A percentile compares a stretch with the other conserved stretches of the same genome.
Evolutionary conservation across 495 filamentous ascomycete genomes (phyloP).

Genomic region (Daldinia vernicosa): DNA sequence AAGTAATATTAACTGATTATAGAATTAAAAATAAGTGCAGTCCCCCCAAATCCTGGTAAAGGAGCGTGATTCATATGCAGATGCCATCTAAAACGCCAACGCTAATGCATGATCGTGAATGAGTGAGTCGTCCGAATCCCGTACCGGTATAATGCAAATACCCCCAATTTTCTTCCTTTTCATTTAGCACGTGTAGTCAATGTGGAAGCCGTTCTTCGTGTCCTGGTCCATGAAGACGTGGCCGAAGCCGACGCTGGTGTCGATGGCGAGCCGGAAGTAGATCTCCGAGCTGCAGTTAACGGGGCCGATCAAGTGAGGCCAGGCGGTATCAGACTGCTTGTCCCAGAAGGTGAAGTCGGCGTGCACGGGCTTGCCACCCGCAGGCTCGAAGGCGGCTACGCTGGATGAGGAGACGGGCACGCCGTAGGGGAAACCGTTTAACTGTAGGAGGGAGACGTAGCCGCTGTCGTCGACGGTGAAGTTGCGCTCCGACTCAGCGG

Average conservation of each 20-base stretch:
- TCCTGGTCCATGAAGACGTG: conserved; percentile 40
- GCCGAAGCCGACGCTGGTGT: conserved; percentile 30
- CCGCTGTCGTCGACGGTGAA: conserved; percentile 48
- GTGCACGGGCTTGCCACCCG: background rate
- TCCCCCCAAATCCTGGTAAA: background rate
- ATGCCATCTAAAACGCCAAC: background rate
- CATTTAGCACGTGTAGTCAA: conserved; percentile 29
- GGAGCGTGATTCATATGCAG: background rate
- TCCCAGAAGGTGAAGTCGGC: conserved; percentile 43
- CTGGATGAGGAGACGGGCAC: conserved; percentile 9
- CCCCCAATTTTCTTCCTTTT: background rate
- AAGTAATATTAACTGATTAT: background rate
- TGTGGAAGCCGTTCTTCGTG: conserved; percentile 29
- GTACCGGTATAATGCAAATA: background rate
- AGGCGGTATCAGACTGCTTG: conserved; percentile 17
- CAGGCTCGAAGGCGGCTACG: conserved; percentile 21
- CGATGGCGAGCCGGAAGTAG: conserved; percentile 28
- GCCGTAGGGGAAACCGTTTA: conserved; percentile 43
- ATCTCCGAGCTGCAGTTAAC: conserved; percentile 33
- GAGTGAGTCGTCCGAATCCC: background rate
- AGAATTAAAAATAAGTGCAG: background rate
- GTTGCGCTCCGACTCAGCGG: conserved; percentile 39
- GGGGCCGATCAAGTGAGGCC: conserved; percentile 21
- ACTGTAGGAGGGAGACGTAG: conserved; percentile 38
- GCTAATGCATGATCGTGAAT: conserved; percentile 1